phyloP scores from a whole-genome alignment of 192 early-diverging fungal species.

The Coemansia sp. region DNA sequence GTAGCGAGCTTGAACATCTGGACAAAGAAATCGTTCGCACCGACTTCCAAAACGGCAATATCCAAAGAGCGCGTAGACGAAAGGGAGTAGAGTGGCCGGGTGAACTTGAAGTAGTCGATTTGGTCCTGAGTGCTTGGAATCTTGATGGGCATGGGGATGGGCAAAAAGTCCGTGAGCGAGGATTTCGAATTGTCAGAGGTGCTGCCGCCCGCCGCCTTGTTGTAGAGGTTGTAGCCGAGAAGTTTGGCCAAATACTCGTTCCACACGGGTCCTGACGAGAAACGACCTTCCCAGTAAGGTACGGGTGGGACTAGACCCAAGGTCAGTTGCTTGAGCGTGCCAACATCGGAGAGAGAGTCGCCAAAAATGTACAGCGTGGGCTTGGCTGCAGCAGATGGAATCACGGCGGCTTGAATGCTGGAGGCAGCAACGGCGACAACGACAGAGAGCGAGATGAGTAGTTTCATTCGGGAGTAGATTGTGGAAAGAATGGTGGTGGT shows the following conservation, averaged over 20 bases:
- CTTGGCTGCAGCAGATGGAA: conserved; percentile 1
- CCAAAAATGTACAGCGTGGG: conserved; percentile 41
- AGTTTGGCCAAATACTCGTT: conserved; percentile 45
- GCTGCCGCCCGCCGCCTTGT: conserved; percentile 30
- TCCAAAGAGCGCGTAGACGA: conserved; percentile 21
- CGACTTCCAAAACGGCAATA: conserved; percentile 35
- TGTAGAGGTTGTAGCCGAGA: conserved; percentile 22
- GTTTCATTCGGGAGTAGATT: background rate
- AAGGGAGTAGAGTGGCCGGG: conserved; percentile 10
- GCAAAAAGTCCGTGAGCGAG: conserved; percentile 13
- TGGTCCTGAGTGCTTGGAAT: conserved; percentile 45
- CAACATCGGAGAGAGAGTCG: conserved; percentile 32
- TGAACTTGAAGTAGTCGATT: conserved; percentile 37
- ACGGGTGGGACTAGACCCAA: conserved; percentile 24
- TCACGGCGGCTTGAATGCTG: conserved; percentile 13
- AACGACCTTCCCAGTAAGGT: conserved; percentile 47
- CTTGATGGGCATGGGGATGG: conserved; percentile 17
- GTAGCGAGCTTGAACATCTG: conserved; percentile 25
- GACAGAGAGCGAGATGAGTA: background rate
- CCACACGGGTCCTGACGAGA: conserved; percentile 33
- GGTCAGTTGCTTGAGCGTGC: conserved; percentile 29
- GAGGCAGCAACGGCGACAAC: background rate
- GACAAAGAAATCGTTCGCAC: conserved; percentile 42
- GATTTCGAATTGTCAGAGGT: conserved; percentile 29
- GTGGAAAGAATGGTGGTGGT: background rate